phyloP scores from a whole-genome alignment of 140 eudicot genomes.

The Anethum foeniculum region DNA sequence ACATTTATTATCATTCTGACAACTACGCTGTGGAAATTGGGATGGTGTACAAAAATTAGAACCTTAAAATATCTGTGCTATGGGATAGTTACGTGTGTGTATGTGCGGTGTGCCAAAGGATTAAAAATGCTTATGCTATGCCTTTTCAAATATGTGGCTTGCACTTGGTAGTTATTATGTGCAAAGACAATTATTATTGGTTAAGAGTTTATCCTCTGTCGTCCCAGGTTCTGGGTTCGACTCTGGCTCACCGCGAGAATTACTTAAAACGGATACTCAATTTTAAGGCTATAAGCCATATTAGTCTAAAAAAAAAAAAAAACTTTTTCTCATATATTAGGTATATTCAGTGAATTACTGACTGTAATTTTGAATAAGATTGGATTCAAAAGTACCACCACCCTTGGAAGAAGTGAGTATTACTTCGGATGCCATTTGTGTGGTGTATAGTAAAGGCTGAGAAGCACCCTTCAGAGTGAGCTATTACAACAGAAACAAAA shows the following conservation, averaged over 20 bases:
- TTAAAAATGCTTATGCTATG: neutral
- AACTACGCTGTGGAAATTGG: neutral
- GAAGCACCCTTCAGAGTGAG: neutral
- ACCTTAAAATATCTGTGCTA: neutral
- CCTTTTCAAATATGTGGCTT: neutral
- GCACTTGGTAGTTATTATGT: neutral
- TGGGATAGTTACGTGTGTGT: neutral
- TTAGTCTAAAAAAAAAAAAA: too few relatives aligned
- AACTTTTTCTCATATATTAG: too few relatives aligned
- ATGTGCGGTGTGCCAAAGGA: neutral
- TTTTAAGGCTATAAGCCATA: too few relatives aligned
- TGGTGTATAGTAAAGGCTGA: conserved; percentile 33
- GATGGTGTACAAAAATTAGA: neutral
- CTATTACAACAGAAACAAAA: neutral
- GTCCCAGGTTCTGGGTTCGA: too few relatives aligned
- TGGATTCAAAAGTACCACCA: neutral
- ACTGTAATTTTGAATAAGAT: neutral
- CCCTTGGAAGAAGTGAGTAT: too few relatives aligned
- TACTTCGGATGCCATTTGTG: conserved; percentile 41
- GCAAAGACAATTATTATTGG: neutral
- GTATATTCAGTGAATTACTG: neutral
- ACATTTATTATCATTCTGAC: neutral
- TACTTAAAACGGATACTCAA: too few relatives aligned
- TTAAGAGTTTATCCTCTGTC: too few relatives aligned
- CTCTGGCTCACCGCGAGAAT: too few relatives aligned